These are phyloP conservation scores for Dissophora globulifera DNA, from an alignment of 192 early-diverging fungal genomes.

Conservation along the genomic window DNA sequence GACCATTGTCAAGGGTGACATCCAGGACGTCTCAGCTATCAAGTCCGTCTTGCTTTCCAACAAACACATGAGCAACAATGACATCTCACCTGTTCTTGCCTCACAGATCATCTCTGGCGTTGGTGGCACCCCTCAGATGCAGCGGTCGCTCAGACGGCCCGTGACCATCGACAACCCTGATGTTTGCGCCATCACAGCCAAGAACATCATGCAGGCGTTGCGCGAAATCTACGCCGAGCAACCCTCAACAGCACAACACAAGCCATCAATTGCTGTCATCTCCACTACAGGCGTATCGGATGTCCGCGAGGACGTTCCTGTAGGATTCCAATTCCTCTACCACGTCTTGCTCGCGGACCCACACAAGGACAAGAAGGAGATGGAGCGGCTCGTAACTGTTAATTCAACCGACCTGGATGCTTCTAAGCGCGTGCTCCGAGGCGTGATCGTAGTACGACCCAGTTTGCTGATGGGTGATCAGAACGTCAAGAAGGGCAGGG, in stretches of 20 bases:
- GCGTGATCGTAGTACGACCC: constrained; percentile 22
- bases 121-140: constrained; percentile 29
- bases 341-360: constrained; percentile 30
- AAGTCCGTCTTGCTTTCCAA: no score
- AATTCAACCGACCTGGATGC: not conserved
- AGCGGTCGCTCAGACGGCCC: constrained; percentile 9
- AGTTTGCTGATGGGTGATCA: constrained; percentile 25
- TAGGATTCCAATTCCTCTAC: constrained; percentile 24
- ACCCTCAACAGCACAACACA: constrained; percentile 14
- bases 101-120: constrained; percentile 46
- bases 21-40: no score
- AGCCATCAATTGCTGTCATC: constrained; percentile 28
- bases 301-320: constrained; percentile 38
- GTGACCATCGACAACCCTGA: constrained; percentile 37
- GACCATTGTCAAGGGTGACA: no score
- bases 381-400: constrained; percentile 20
- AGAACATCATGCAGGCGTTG: constrained; percentile 26
- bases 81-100: not conserved
- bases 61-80: no score
- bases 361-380: constrained; percentile 51
- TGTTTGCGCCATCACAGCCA: constrained; percentile 21
- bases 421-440: constrained; percentile 15
- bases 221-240: constrained; percentile 24
- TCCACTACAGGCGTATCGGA: constrained; percentile 38
- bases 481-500: constrained; percentile 26